These are phyloP conservation scores for Rhizopus stolonifer DNA, from an alignment of 371 early-diverging fungal species.

Conservation along the genomic window DNA sequence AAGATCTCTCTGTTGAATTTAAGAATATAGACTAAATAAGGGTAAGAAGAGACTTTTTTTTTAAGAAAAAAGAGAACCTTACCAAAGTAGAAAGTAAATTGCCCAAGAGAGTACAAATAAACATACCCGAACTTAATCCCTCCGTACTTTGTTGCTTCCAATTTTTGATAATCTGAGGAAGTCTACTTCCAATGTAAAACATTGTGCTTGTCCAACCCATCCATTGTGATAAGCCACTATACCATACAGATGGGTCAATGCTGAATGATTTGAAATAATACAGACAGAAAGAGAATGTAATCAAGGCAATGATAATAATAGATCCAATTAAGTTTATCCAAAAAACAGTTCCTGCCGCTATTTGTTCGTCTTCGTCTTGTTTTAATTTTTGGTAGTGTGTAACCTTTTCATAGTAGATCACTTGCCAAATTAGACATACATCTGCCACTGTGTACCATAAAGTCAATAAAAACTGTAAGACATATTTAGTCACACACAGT, in stretches of 20 bases:
- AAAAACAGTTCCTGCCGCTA: constrained; percentile 4
- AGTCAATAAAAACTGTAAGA: not conserved
- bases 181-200: constrained; percentile 54
- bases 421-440: constrained; percentile 54
- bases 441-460: constrained; percentile 46
- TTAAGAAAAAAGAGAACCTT: not conserved
- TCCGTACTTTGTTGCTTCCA: constrained; percentile 62
- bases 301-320: constrained; percentile 15
- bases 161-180: constrained; percentile 78
- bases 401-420: constrained; percentile 46
- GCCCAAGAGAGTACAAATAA: constrained; percentile 70
- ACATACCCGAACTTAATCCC: constrained; percentile 76
- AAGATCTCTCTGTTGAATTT: constrained; percentile 45
- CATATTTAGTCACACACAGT: not conserved
- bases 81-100: constrained; percentile 57
- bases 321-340: constrained; percentile 15
- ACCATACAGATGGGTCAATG: not conserved
- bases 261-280: constrained; percentile 18
- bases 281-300: constrained; percentile 20
- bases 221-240: constrained; percentile 26
- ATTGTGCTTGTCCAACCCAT: constrained; percentile 52
- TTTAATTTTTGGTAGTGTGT: constrained; percentile 2
- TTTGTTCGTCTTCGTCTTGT: not conserved
- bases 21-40: constrained; percentile 47
- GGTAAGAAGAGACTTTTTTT: not conserved